Base-by-base conservation (phyloP, 805 yeast genomes). In the Candida pini region DNA sequence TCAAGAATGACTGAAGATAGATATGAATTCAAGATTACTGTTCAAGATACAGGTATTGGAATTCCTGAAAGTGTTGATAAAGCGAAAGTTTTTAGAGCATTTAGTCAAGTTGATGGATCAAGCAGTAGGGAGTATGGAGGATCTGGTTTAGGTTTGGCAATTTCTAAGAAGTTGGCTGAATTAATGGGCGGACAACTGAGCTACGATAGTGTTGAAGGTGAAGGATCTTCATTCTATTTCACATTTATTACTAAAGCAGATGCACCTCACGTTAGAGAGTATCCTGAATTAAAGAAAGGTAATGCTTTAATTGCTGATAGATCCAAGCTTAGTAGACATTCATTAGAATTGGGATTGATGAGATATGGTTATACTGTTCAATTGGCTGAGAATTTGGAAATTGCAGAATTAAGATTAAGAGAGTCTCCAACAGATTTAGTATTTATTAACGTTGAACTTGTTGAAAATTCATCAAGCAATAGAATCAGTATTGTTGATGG, bases 161-260 rank as follows among this genome's bases (percentile, higher is more conserved):
- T 88, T 48, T 89, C 95, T 54, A 66, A 84, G 34, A 96, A 87
- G 57, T 67, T 88, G 33, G 95, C 95, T 0, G 73, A 70, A 20
- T 72, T 86, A 73, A 88, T 88, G 96, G 69, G 76, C 31, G 49
- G 78, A 1, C 52, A 55, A 4, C 56, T 72, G 18, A 55, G 64
- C 2, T 69, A 68, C 41, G 69, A 66, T 12, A 67, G 74, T 38
- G 50, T 43, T 6, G 73, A 68, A 39, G 71, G 69, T 4, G 51
- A 54, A 17, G 78, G 78, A 1, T 63, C 73, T 1, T 64, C 68
- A 2, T 73, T 72, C 34, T 51, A 51, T 33, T 69, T 72, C 37
- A 54, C 47, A 24, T 54, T 64, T 35, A 48, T 47, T 15, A 68
- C 62, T 5, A 53, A 52, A 26, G 58, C 36, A 14, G 39, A 44